phyloP scores from a whole-genome alignment of 257 asterid genomes.

The Jacaranda mimosifolia region DNA sequence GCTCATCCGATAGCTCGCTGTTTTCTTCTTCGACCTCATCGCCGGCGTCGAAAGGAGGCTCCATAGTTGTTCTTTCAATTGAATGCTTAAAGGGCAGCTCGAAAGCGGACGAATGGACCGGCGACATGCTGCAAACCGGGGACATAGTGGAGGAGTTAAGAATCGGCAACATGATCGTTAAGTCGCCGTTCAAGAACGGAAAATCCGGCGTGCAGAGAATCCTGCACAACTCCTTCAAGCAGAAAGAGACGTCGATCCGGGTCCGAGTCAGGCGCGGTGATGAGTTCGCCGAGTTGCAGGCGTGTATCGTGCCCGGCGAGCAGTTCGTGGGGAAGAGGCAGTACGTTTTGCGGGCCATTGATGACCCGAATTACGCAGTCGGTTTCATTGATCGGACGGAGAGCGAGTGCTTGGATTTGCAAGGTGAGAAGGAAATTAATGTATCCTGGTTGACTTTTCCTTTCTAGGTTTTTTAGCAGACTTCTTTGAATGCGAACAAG shows the following conservation, averaged over 20 bases:
- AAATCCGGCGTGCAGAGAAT: conserved; percentile 76
- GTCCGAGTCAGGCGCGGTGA: conserved; percentile 76
- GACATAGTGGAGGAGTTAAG: conserved; percentile 85
- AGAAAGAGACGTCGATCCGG: conserved; percentile 73
- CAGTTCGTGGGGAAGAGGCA: conserved; percentile 59
- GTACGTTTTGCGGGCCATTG: conserved; percentile 80
- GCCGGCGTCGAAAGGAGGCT: conserved; percentile 40
- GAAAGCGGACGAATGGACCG: conserved; percentile 83
- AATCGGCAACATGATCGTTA: conserved; percentile 64
- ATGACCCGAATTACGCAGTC: conserved; percentile 94
- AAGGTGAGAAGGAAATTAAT: conserved; percentile 53
- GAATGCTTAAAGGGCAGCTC: conserved; percentile 88
- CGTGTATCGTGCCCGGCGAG: conserved; percentile 88
- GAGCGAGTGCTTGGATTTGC: conserved; percentile 76
- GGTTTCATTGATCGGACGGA: conserved; percentile 86
- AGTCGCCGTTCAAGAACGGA: conserved; percentile 85
- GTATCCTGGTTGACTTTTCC: conserved; percentile 37
- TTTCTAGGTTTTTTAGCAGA: background rate
- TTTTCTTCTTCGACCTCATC: conserved; percentile 49
- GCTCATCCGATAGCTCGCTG: conserved; percentile 59
- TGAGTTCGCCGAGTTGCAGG: conserved; percentile 73
- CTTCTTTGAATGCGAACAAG: conserved; percentile 18
- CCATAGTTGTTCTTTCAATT: conserved; percentile 66
- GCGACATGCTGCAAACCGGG: conserved; percentile 85
- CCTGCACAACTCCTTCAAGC: conserved; percentile 66